Percentiles rank a stretch among this genome's conserved stretches.
These are phyloP conservation scores for Tetrapisispora pingtungensis DNA, from an alignment of 805 yeast species.

Conservation along the genomic window DNA sequence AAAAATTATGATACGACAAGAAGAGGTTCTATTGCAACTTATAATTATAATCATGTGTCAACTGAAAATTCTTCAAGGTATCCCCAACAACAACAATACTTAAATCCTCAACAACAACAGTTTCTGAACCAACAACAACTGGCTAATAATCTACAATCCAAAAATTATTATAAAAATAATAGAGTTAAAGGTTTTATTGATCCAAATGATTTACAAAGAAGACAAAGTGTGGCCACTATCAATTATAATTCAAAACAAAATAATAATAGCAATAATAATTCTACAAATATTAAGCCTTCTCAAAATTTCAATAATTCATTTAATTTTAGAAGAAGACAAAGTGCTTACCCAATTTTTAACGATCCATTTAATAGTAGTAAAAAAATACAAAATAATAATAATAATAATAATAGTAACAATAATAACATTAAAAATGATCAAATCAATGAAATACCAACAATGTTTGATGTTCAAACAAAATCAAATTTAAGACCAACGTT, in stretches of 20 bases:
- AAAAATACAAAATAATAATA: constrained; percentile 7
- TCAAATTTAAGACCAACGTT: constrained; percentile 52
- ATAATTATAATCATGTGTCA: not conserved
- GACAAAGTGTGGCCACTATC: constrained; percentile 31
- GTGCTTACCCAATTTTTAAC: constrained; percentile 22
- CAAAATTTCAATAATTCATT: constrained; percentile 3
- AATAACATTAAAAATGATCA: not conserved
- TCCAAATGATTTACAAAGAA: constrained; percentile 26
- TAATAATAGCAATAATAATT: not conserved
- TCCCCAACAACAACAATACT: not conserved
- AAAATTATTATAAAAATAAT: not conserved
- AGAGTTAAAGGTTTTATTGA: constrained; percentile 5
- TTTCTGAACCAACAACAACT: not conserved
- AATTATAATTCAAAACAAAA: constrained; percentile 1
- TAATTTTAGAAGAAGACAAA: constrained; percentile 17
- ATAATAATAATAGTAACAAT: too few relatives aligned
- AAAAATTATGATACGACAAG: constrained; percentile 1
- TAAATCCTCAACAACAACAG: not conserved
- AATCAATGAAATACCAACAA: constrained; percentile 36
- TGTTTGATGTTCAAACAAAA: constrained; percentile 33
- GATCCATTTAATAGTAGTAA: not conserved
- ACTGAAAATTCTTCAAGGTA: not conserved
- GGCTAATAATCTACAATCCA: not conserved
- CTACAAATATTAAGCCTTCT: not conserved
- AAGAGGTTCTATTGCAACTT: constrained; percentile 7